Percentiles rank a stretch among this genome's conserved stretches.
Evolutionary conservation across 805 yeast species (phyloP).

Genomic region (Maudiozyma serrabonitensis): DNA sequence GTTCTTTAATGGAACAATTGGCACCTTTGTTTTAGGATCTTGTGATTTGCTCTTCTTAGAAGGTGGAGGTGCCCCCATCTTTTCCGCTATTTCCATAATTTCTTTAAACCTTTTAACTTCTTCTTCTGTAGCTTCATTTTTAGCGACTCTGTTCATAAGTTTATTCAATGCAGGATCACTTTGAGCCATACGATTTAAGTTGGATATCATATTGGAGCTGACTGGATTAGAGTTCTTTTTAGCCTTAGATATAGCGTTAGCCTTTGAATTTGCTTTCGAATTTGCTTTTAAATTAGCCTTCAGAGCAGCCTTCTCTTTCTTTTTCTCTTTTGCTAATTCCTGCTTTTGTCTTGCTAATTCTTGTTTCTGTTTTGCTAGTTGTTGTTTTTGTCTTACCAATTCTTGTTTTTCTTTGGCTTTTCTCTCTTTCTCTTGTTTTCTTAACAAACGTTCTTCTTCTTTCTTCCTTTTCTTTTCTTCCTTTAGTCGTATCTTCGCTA

Average conservation of each 20-base stretch:
- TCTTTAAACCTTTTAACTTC: constrained; percentile 74
- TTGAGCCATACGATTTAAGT: constrained; percentile 74
- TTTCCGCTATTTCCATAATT: constrained; percentile 68
- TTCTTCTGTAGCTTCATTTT: constrained; percentile 61
- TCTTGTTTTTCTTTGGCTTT: not conserved
- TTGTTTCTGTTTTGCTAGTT: not conserved
- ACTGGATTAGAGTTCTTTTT: not conserved
- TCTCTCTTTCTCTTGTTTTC: constrained; percentile 4
- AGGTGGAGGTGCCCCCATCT: constrained; percentile 42
- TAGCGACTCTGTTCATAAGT: constrained; percentile 79
- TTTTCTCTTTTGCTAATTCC: not conserved
- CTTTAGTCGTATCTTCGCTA: constrained; percentile 11
- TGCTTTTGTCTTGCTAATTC: not conserved
- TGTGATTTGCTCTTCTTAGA: not conserved
- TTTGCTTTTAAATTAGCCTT: not conserved
- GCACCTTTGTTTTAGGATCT: not conserved
- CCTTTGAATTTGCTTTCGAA: constrained; percentile 1
- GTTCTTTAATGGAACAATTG: not conserved
- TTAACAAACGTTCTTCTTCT: constrained; percentile 12
- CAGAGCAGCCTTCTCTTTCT: constrained; percentile 12
- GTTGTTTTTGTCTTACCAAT: not conserved
- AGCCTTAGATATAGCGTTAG: not conserved
- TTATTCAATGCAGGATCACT: constrained; percentile 55
- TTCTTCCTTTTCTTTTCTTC: constrained; percentile 16
- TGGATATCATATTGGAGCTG: constrained; percentile 51